Percentiles rank a stretch among this genome's conserved stretches.
Conservation (phyloP, 169 alveolate species). For the Plasmodium cynomolgi region DNA sequence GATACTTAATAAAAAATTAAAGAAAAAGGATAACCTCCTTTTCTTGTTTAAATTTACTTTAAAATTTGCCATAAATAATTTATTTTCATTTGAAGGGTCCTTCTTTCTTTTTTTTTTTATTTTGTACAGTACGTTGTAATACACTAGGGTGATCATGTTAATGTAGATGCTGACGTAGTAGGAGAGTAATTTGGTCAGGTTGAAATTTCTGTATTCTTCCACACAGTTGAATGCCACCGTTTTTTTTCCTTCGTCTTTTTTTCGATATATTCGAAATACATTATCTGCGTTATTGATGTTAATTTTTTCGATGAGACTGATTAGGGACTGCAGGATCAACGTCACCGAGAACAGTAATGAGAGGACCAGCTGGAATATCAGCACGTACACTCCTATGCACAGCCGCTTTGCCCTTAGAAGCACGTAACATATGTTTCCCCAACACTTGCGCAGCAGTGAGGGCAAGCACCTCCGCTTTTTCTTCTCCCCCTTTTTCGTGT, state of each 20-base stretch:
- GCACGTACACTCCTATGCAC: conserved; percentile 48
- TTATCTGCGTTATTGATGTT: conserved; percentile 20
- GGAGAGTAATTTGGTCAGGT: conserved; percentile 3
- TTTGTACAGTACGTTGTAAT: conserved; percentile 28
- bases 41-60: conserved; percentile 18
- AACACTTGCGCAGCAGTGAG: background rate
- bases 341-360: conserved; percentile 37
- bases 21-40: conserved; percentile 26
- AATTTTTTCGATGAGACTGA: conserved; percentile 25
- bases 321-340: conserved; percentile 42
- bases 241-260: conserved; percentile 26
- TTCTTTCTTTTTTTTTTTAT: conserved; percentile 22
- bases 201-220: conserved; percentile 29
- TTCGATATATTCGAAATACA: conserved; percentile 9
- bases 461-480: background rate
- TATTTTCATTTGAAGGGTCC: conserved; percentile 27
- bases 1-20: conserved; percentile 26
- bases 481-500: background rate
- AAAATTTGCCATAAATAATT: conserved; percentile 27
- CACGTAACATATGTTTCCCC: background rate
- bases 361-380: conserved; percentile 4
- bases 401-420: conserved; percentile 4
- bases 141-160: conserved; percentile 5
- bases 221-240: background rate
- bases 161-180: conserved; percentile 53